Evolutionary conservation across 2,329 filamentous ascomycete species (phyloP).

Genomic region (Chaetoscypha palmicola): DNA sequence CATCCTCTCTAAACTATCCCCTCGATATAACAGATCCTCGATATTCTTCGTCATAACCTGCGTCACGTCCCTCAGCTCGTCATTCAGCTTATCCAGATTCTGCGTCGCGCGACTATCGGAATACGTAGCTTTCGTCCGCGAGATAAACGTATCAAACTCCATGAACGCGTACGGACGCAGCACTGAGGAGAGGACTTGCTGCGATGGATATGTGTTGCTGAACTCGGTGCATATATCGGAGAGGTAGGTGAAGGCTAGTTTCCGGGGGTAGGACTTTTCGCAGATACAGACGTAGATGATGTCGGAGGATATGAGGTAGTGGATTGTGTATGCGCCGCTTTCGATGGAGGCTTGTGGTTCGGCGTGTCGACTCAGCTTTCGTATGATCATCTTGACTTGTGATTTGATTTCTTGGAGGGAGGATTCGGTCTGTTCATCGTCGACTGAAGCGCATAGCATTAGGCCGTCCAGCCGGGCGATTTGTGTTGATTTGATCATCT

Average conservation of each 20-base stretch:
- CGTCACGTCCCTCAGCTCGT: slow-evolving; percentile 94
- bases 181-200: slow-evolving; percentile 65
- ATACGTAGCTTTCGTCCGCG: slow-evolving; percentile 87
- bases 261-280: slow-evolving; percentile 90
- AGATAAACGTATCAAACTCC: slow-evolving; percentile 96
- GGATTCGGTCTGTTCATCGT: slow-evolving; percentile 74
- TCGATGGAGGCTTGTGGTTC: slow-evolving; percentile 91
- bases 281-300: slow-evolving; percentile 92
- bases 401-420: slow-evolving; percentile 81
- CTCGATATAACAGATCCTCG: slow-evolving; percentile 90
- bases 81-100: slow-evolving; percentile 92
- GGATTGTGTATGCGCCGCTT: slow-evolving; percentile 71
- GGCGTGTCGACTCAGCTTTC: slow-evolving; percentile 79
- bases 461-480: slow-evolving; percentile 92
- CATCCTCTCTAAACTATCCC: slow-evolving; percentile 93
- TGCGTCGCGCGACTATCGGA: slow-evolving; percentile 84
- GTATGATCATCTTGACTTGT: slow-evolving; percentile 84
- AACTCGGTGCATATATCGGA: slow-evolving; percentile 89
- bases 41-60: slow-evolving; percentile 99
- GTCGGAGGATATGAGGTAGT: slow-evolving; percentile 79
- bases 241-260: slow-evolving; percentile 97
- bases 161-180: slow-evolving; percentile 93
- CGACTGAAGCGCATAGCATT: slow-evolving; percentile 89
- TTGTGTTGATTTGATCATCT: slow-evolving; percentile 78
- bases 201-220: slow-evolving; percentile 68